A percentile compares a stretch with the other conserved stretches of the same genome.
Conservation (phyloP, 805 yeast species). For the Saccharomycopsis oosterbeekiorum region DNA sequence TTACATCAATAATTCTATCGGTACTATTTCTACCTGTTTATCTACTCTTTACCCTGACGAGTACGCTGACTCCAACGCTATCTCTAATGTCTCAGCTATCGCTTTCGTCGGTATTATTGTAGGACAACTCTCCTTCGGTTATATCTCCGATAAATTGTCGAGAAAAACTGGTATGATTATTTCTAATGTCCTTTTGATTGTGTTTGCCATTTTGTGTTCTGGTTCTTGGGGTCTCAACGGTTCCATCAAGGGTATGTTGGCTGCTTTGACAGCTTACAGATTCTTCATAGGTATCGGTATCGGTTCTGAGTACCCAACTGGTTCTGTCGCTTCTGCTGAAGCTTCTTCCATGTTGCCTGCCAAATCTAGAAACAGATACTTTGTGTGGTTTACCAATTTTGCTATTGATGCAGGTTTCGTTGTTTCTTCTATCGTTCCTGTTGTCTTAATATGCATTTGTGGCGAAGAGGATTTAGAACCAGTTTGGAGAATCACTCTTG, state of each 20-base stretch:
- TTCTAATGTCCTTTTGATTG: conserved; percentile 63
- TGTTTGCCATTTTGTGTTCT: conserved; percentile 70
- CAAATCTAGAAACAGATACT: conserved; percentile 84
- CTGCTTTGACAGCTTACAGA: conserved; percentile 76
- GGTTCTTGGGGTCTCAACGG: conserved; percentile 76
- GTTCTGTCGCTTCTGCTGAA: conserved; percentile 90
- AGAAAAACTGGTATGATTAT: conserved; percentile 78
- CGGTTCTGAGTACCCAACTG: conserved; percentile 93
- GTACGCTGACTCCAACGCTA: conserved; percentile 56
- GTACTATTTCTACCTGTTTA: conserved; percentile 70
- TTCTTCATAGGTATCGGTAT: conserved; percentile 85
- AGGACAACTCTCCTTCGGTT: conserved; percentile 78
- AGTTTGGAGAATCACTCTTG: conserved; percentile 88
- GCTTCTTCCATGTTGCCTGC: conserved; percentile 68
- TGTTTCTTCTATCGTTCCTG: conserved; percentile 71
- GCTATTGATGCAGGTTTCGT: conserved; percentile 89
- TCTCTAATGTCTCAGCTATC: conserved; percentile 73
- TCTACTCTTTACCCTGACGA: conserved; percentile 52
- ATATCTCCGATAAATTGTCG: conserved; percentile 66
- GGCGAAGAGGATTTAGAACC: conserved; percentile 59
- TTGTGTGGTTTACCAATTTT: conserved; percentile 78
- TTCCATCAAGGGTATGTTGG: conserved; percentile 64
- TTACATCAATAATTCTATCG: conserved; percentile 77
- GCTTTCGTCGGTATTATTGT: conserved; percentile 89
- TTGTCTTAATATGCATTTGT: conserved; percentile 81